Evolutionary conservation across 495 filamentous ascomycete genomes (phyloP).

Genomic region (Glonium stellatum): DNA sequence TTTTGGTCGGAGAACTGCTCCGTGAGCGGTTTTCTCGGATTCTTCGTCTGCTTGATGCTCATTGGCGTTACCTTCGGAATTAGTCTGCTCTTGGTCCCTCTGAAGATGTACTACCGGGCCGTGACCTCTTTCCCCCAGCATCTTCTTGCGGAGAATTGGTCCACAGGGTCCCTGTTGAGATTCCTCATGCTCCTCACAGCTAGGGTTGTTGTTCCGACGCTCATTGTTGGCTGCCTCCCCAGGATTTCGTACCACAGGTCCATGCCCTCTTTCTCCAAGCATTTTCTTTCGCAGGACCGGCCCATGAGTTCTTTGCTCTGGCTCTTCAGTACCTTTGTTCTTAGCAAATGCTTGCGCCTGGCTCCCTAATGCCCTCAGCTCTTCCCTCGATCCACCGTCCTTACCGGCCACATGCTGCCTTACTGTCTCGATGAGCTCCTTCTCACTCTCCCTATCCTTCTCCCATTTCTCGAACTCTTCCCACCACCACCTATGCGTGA

Average conservation of each 20-base stretch:
- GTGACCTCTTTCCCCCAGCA: not conserved
- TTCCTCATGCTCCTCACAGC: not conserved
- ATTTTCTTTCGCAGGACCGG: not conserved
- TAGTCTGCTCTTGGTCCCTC: too few species aligned
- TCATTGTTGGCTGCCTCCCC: not conserved
- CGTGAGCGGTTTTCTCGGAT: not conserved
- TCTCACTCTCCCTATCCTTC: constrained; percentile 13
- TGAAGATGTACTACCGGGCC: too few species aligned
- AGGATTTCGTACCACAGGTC: not conserved
- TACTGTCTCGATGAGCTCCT: not conserved
- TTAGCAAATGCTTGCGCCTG: not conserved
- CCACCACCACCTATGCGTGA: constrained; percentile 47
- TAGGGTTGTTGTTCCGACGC: too few species aligned
- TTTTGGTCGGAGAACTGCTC: not conserved
- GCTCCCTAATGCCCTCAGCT: not conserved
- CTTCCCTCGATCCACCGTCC: not conserved
- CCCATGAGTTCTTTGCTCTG: not conserved
- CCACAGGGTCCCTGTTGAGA: not conserved
- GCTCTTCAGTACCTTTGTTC: not conserved
- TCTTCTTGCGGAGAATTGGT: not conserved
- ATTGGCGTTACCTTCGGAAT: too few species aligned
- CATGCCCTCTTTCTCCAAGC: not conserved
- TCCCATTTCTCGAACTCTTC: constrained; percentile 33
- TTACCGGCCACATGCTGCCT: not conserved
- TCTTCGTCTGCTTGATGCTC: not conserved